phyloP scores from a whole-genome alignment of 495 filamentous ascomycete species.

The Lasiosphaeria miniovina region DNA sequence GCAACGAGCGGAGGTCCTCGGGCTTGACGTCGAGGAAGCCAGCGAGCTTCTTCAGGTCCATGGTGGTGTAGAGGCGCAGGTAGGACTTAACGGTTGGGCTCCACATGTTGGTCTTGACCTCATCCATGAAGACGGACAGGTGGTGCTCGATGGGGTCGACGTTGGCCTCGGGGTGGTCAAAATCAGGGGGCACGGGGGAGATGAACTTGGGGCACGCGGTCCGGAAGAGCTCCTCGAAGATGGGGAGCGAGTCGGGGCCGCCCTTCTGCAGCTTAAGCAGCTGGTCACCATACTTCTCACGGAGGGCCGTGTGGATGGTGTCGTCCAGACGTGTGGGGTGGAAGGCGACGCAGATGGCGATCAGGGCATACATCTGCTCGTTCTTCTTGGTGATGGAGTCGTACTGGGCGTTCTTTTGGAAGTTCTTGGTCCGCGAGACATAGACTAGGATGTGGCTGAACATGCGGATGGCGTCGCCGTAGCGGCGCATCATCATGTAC shows the following conservation, averaged over 20 bases:
- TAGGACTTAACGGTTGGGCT: constrained; percentile 95
- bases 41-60: constrained; percentile 97
- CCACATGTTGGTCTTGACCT: constrained; percentile 96
- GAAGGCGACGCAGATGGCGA: constrained; percentile 98
- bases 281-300: constrained; percentile 98
- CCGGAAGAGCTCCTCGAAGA: constrained; percentile 97
- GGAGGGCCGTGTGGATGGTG: constrained; percentile 95
- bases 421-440: constrained; percentile 98
- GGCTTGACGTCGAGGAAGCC: constrained; percentile 94
- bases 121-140: constrained; percentile 95
- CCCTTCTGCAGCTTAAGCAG: constrained; percentile 92
- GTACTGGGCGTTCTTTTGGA: constrained; percentile 97
- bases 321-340: constrained; percentile 94
- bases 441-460: constrained; percentile 99
- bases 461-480: constrained; percentile 97
- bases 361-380: constrained; percentile 98
- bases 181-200: constrained; percentile 93
- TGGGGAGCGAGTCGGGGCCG: constrained; percentile 86
- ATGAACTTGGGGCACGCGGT: constrained; percentile 98
- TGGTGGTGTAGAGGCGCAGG: constrained; percentile 97
- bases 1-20: constrained; percentile 83
- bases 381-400: constrained; percentile 99
- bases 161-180: constrained; percentile 90
- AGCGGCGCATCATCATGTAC: constrained; percentile 99
- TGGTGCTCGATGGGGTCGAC: constrained; percentile 97